Evolutionary conservation across 2,329 filamentous ascomycete genomes (phyloP).

Genomic region (Fusarium dlaminii): DNA sequence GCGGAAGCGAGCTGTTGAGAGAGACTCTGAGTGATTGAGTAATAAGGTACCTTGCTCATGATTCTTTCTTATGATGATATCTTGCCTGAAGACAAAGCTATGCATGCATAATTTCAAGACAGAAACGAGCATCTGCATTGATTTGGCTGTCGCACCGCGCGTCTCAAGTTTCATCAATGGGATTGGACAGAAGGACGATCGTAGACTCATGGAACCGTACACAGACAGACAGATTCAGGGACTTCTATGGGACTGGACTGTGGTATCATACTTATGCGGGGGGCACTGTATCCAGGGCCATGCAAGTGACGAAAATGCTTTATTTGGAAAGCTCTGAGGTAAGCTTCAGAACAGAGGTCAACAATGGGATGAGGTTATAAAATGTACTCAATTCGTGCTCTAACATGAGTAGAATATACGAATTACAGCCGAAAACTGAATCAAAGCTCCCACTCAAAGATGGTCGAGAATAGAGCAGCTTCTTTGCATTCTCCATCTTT

Average conservation of each 20-base stretch:
- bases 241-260: conserved; percentile 23
- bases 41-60: not conserved
- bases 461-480: not conserved
- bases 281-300: conserved; percentile 38
- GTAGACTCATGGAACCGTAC: conserved; percentile 11
- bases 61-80: not conserved
- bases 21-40: not conserved
- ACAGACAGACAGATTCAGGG: not conserved
- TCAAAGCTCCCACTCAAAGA: not conserved
- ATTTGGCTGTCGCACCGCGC: not conserved
- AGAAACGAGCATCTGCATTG: conserved; percentile 4
- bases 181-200: not conserved
- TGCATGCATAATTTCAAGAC: not conserved
- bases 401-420: not conserved
- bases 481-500: not conserved
- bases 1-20: conserved; percentile 15
- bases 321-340: conserved; percentile 9
- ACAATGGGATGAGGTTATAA: conserved; percentile 10
- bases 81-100: not conserved
- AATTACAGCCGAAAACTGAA: not conserved
- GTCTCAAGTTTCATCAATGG: conserved; percentile 16
- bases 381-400: conserved; percentile 36
- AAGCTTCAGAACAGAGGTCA: conserved; percentile 4
- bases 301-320: conserved; percentile 22
- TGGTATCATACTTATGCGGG: conserved; percentile 42